Conservation (phyloP, 768 basidiomycete genomes). For the Punctularia strigosozonata region DNA sequence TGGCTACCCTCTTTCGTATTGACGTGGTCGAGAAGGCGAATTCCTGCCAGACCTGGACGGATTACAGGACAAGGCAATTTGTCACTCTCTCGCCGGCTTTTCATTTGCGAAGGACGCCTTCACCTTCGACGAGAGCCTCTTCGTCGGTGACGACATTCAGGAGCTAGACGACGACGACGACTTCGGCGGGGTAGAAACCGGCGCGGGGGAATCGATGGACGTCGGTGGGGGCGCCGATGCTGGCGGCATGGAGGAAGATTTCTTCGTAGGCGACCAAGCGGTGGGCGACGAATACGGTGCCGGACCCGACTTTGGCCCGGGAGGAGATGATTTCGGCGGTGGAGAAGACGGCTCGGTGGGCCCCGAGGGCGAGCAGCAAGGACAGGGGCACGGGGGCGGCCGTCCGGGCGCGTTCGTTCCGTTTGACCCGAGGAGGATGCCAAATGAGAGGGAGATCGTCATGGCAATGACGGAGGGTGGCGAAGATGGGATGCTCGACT, state of each 20-base stretch:
- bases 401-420: slow-evolving; percentile 45
- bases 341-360: slow-evolving; percentile 30
- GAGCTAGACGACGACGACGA: slow-evolving; percentile 34
- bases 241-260: slow-evolving; percentile 40
- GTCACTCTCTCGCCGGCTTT: slow-evolving; percentile 72
- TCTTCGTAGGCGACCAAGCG: slow-evolving; percentile 54
- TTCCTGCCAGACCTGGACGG: slow-evolving; percentile 63
- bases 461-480: slow-evolving; percentile 74
- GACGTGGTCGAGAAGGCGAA: slow-evolving; percentile 29
- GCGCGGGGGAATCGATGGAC: slow-evolving; percentile 23
- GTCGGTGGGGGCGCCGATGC: slow-evolving; percentile 24
- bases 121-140: slow-evolving; percentile 48
- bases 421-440: slow-evolving; percentile 77
- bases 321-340: slow-evolving; percentile 26
- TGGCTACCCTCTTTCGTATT: slow-evolving; percentile 2
- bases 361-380: slow-evolving; percentile 32
- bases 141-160: slow-evolving; percentile 44
- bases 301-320: slow-evolving; percentile 23
- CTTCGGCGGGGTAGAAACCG: slow-evolving; percentile 24
- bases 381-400: slow-evolving; percentile 25
- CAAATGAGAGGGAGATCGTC: slow-evolving; percentile 69
- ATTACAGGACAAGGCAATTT: slow-evolving; percentile 63
- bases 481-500: slow-evolving; percentile 64
- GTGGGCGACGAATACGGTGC: slow-evolving; percentile 34
- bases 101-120: slow-evolving; percentile 65